Base-by-base conservation (phyloP, 805 yeast species). In the Suhomyces canberraensis region DNA sequence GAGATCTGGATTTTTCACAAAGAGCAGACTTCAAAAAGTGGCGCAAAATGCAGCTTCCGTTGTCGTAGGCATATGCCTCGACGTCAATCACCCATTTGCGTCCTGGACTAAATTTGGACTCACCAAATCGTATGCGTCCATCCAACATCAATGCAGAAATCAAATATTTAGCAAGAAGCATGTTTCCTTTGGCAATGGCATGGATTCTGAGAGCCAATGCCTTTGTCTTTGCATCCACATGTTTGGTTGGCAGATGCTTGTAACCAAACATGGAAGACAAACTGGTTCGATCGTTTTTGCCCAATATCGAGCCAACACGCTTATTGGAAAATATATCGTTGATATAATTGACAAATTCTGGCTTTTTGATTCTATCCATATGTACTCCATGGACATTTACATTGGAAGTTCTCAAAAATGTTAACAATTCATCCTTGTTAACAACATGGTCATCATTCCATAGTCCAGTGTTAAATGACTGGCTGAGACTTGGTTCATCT, bases 1-100 rank as follows among this genome's bases (percentile, higher is more conserved):
- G 29, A 1, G 30, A 16, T 16, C 37, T 35, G 5, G 54, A 56
- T 14, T 48, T 50, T 2, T 36, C 29, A 6, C 47, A 40, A 16
- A 54, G 21, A 11, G 49, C 40, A 14, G 25, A 11, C 4, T 17
- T 13, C 8, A 34, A 18, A n/a, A 15, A 34, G n/a, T 27, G 13
- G 6, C 15, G 13, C n/a, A 28, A 19, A 11, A 34, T 26, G 17
- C 13, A 16, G 1, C 14, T 17, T n/a, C 17, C 8, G 8, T 8
- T 17, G 17, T 14, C 16, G 13, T 11, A 11, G 7, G 4, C 16
- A 9, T 16, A 13, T 8, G 7, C 16, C 5, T 24, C 28, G 22
- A 32, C n/a, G 17, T 32, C 29, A 16, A 32, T 11, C 8, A 16
- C 9, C 35, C 35, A 32, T 8, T 32, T 32, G 11, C 13, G 22